Percentiles rank a stretch among this genome's conserved stretches.
These are phyloP conservation scores for Candida fluviatilis DNA, from an alignment of 805 yeast species.

Conservation along the genomic window DNA sequence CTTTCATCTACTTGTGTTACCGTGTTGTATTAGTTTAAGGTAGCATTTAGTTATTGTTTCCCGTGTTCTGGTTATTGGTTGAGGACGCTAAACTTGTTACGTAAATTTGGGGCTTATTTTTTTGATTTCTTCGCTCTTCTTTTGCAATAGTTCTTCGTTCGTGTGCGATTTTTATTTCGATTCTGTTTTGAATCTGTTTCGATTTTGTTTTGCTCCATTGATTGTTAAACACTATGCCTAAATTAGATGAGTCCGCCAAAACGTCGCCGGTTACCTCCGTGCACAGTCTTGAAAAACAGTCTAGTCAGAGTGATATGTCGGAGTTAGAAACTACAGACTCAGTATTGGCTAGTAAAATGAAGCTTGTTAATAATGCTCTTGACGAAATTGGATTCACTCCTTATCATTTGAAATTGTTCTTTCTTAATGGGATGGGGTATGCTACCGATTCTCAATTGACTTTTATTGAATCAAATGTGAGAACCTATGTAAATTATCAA, in stretches of 20 bases:
- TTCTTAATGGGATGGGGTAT: conserved; percentile 54
- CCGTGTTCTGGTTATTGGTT: neutral
- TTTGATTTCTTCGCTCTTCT: no score
- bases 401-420: conserved; percentile 47
- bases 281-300: neutral
- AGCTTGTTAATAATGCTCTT: conserved; percentile 25
- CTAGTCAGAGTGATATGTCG: conserved; percentile 10
- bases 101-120: neutral
- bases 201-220: no score
- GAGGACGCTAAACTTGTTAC: neutral
- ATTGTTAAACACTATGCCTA: neutral
- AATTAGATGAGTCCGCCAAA: neutral
- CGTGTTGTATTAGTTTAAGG: no score
- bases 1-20: no score
- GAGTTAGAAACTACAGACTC: conserved; percentile 23
- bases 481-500: conserved; percentile 44
- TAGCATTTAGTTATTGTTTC: no score
- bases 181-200: no score
- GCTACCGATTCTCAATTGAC: conserved; percentile 51
- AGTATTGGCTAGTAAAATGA: conserved; percentile 24
- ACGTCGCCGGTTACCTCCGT: neutral
- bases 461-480: conserved; percentile 43
- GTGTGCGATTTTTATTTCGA: no score
- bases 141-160: no score
- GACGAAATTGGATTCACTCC: conserved; percentile 46